These are phyloP conservation scores for Umbelopsis isabellina DNA, from an alignment of 192 early-diverging fungal species.

Conservation along the genomic window DNA sequence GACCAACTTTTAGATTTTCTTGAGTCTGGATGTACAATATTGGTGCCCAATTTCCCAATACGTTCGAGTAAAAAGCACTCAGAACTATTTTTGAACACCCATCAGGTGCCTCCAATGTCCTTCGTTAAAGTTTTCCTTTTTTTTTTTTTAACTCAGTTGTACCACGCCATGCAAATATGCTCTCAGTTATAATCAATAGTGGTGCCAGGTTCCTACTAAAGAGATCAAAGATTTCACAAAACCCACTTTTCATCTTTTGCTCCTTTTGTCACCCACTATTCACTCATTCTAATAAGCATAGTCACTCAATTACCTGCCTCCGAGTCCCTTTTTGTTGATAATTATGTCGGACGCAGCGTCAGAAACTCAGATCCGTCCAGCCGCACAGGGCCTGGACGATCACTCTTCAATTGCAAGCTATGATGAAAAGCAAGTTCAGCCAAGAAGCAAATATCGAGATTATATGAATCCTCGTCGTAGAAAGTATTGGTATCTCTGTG, in stretches of 20 bases:
- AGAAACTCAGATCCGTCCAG: constrained; percentile 9
- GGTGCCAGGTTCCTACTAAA: neutral
- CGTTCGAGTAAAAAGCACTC: neutral
- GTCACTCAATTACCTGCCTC: neutral
- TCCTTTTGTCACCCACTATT: neutral
- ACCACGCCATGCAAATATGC: neutral
- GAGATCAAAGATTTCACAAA: neutral
- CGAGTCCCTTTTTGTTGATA: neutral
- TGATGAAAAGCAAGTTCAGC: constrained; percentile 26
- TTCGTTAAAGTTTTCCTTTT: neutral
- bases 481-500: constrained; percentile 62
- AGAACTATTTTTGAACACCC: neutral
- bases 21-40: neutral
- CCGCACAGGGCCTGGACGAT: neutral
- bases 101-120: constrained; percentile 6
- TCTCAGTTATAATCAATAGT: neutral
- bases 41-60: constrained; percentile 11
- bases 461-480: constrained; percentile 44
- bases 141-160: constrained; percentile 2
- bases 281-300: constrained; percentile 1
- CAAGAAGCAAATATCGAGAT: constrained; percentile 36
- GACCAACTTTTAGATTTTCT: neutral
- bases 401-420: constrained; percentile 26
- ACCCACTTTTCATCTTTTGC: neutral
- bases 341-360: constrained; percentile 14